phyloP scores from a whole-genome alignment of 108 stramenopile species.

The Cyclostephanos invisitatus region DNA sequence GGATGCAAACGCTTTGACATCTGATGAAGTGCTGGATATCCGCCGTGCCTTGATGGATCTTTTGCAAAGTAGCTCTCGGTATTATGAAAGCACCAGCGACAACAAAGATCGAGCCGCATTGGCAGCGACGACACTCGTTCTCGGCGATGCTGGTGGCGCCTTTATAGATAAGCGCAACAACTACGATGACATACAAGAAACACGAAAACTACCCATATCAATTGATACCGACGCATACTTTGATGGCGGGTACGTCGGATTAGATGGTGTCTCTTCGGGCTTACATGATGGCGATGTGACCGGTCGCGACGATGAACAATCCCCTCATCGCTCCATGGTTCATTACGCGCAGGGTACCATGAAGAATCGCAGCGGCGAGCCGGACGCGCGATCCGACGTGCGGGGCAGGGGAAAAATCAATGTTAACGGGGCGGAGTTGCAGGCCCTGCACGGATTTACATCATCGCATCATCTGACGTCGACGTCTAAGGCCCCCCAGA shows the following conservation, averaged over 20 bases:
- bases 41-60: slow-evolving; percentile 16
- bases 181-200: slow-evolving; percentile 13
- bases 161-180: slow-evolving; percentile 13
- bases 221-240: slow-evolving; percentile 44
- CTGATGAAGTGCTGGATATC: slow-evolving; percentile 17
- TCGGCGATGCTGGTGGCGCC: slow-evolving; percentile 29
- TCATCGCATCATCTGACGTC: slow-evolving; percentile 12
- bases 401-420: slow-evolving; percentile 76
- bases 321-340: not conserved
- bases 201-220: slow-evolving; percentile 18
- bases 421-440: slow-evolving; percentile 70
- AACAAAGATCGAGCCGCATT: slow-evolving; percentile 9
- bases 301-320: not conserved
- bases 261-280: not conserved
- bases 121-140: not conserved
- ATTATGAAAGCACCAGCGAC: slow-evolving; percentile 12
- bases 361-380: slow-evolving; percentile 82
- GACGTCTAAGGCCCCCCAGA: not conserved
- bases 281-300: not conserved
- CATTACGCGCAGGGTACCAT: slow-evolving; percentile 66
- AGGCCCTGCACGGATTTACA: slow-evolving; percentile 75
- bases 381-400: slow-evolving; percentile 85
- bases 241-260: not conserved
- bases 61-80: slow-evolving; percentile 51
- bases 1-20: slow-evolving; percentile 38